These are phyloP conservation scores for Dryas octopetala DNA, from an alignment of 306 rosid species.

Conservation along the genomic window DNA sequence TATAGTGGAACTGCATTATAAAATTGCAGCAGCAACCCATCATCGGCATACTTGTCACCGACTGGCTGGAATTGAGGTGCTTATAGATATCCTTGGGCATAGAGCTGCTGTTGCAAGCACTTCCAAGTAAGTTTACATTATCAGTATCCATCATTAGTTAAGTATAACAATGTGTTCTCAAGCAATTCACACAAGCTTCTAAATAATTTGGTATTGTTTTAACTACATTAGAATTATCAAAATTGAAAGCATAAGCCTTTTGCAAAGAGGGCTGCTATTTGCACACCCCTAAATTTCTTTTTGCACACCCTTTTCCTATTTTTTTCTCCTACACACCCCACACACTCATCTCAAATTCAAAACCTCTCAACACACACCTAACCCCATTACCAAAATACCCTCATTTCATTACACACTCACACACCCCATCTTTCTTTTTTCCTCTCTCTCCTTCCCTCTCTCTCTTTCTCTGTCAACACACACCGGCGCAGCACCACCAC, in stretches of 20 bases:
- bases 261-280: no score
- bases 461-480: no score
- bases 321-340: no score
- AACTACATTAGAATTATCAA: neutral
- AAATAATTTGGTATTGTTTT: neutral
- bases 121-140: conserved; percentile 57
- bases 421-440: no score
- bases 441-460: no score
- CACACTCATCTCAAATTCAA: no score
- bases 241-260: neutral
- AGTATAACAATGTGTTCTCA: neutral
- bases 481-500: no score
- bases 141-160: neutral
- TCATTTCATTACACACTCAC: no score
- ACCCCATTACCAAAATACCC: no score
- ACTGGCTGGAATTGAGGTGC: conserved; percentile 81
- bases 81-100: conserved; percentile 61
- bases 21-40: conserved; percentile 79
- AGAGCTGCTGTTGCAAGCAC: conserved; percentile 82
- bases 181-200: conserved; percentile 10
- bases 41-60: conserved; percentile 82
- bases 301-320: no score
- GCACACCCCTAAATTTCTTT: no score
- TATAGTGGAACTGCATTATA: conserved; percentile 80
- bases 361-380: no score